Percentiles rank a stretch among this genome's conserved stretches.
Conservation (phyloP, 2,329 filamentous ascomycete species). For the Ceratocystis ficicola region DNA sequence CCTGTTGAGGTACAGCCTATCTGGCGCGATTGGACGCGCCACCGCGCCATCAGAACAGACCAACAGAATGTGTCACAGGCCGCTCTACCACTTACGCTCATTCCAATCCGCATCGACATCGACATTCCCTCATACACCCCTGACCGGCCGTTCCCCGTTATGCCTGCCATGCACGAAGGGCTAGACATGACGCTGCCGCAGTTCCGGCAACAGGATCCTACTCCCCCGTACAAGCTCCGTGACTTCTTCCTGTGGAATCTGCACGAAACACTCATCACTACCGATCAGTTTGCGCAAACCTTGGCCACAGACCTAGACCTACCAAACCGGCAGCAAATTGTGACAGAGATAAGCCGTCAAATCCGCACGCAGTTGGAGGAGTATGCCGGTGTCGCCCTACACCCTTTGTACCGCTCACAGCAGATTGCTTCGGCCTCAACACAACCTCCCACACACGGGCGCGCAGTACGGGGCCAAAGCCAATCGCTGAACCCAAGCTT, state of each 20-base stretch:
- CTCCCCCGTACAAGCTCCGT: slow-evolving; percentile 75
- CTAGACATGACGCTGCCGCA: slow-evolving; percentile 63
- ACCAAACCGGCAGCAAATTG: slow-evolving; percentile 57
- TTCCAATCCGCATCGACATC: slow-evolving; percentile 92
- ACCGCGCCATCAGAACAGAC: slow-evolving; percentile 43
- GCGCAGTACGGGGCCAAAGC: background rate
- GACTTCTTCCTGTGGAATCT: slow-evolving; percentile 98
- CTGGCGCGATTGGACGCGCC: slow-evolving; percentile 93
- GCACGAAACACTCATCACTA: slow-evolving; percentile 85
- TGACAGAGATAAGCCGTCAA: slow-evolving; percentile 77
- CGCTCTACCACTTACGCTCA: slow-evolving; percentile 72
- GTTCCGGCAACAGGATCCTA: slow-evolving; percentile 66
- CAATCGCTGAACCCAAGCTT: background rate
- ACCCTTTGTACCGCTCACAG: slow-evolving; percentile 72
- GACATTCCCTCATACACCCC: slow-evolving; percentile 72
- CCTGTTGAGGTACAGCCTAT: slow-evolving; percentile 82
- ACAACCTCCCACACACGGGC: slow-evolving; percentile 23
- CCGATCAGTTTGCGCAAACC: slow-evolving; percentile 84
- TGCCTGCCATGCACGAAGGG: slow-evolving; percentile 36
- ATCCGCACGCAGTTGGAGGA: slow-evolving; percentile 93
- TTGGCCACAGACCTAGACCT: slow-evolving; percentile 90
- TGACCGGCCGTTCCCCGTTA: slow-evolving; percentile 49
- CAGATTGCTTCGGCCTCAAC: slow-evolving; percentile 22
- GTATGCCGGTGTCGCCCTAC: slow-evolving; percentile 85
- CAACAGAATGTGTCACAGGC: slow-evolving; percentile 53